Evolutionary conservation across 1,284 basidiomycete genomes (phyloP), one percentile per base, ranked within the genome.

Genomic region (Vanrija pseudolonga): DNA sequence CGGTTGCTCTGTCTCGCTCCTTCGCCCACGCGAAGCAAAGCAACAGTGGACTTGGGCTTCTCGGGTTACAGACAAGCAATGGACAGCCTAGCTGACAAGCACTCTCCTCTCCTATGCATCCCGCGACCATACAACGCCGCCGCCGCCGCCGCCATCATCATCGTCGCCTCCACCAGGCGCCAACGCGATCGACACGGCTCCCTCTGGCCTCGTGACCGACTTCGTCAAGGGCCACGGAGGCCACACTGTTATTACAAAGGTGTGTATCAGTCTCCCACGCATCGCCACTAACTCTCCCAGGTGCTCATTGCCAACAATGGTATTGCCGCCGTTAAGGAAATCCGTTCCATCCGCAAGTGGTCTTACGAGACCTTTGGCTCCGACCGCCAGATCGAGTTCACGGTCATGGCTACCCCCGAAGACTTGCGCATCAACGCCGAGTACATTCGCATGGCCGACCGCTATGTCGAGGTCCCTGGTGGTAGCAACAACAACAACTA

Each of bases 401-500:
- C 92, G 44, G 96, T 98, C 61, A 98, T 99, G 96, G 94, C 96
- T 47, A 99, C 96, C 4, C 96, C 96, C 26, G 96, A 99, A 76
- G 96, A 99, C 80, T 80, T 98, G 60, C 67, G 65, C 73, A 93
- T 98, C 77, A 99, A 99, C 72, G 96, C 96, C 41, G 96, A 99
- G 75, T 99, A 98, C 79, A 98, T 99, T 76, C 89, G 96, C 65
- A 98, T 99, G 96, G 96, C 96, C 36, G 96, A 99, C 77, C 87
- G 94, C 70, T 98, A 96, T 74, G 89, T 99, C 67, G 96, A 98
- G 78, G 96, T 99, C 7, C 95, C 96, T 22, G 96, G 96, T 64
- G 96, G 96, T 59, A 85, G 87, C 47, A 99, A 99, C 78, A 98
- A 98, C 82, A 96, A 99, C 83, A 99, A 99, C 79, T 98, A 98